Conservation (phyloP, 345 rosid genomes). For the Sonneratia alba region DNA sequence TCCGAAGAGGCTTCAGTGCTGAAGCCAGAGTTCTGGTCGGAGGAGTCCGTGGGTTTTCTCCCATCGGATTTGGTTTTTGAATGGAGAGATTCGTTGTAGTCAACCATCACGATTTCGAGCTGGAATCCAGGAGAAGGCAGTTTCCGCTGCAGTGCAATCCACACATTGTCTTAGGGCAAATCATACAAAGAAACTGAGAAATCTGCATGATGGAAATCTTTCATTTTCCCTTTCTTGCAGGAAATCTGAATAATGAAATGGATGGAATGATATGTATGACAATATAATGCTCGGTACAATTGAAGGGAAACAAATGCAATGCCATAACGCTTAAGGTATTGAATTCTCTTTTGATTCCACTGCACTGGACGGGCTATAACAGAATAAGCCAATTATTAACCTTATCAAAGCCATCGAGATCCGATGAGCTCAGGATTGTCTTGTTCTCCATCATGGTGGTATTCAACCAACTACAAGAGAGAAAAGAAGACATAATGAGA, state of each 20-base stretch:
- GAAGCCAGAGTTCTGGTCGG: constrained; percentile 18
- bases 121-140: constrained; percentile 84
- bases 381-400: constrained; percentile 20
- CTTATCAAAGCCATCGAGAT: constrained; percentile 93
- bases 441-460: constrained; percentile 79
- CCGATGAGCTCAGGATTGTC: constrained; percentile 46
- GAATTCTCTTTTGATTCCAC: not conserved
- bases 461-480: constrained; percentile 65
- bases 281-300: no score
- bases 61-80: constrained; percentile 21
- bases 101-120: constrained; percentile 67
- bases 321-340: no score
- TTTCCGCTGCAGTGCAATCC: constrained; percentile 45
- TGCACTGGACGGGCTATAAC: not conserved
- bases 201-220: not conserved
- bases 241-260: no score
- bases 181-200: not conserved
- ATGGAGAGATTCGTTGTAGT: constrained; percentile 29
- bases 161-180: not conserved
- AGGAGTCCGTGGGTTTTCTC: constrained; percentile 11
- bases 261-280: no score
- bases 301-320: no score
- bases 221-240: no score
- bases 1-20: constrained; percentile 11
- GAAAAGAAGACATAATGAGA: constrained; percentile 5